Evolutionary conservation across 2,329 filamentous ascomycete species (phyloP), one percentile per base, ranked within the genome.

Genomic region (Penicillium griseofulvum): DNA sequence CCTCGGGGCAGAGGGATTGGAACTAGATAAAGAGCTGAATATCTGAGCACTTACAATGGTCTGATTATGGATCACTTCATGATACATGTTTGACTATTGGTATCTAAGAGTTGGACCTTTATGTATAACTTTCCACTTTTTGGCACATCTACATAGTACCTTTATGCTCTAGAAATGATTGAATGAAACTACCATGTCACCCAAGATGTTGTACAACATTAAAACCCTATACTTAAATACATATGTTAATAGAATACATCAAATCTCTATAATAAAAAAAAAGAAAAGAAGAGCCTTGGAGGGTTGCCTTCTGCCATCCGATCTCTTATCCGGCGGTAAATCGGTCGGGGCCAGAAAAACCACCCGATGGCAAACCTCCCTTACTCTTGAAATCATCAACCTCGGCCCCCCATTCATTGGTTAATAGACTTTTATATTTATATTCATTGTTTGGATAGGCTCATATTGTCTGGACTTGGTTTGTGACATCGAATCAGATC

Each of bases 1-100:
- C 73, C 75, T 19, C 68, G 74, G 52, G 75, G 73, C 8, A 72
- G 71, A 54, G 75, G 74, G 17, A 59, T 64, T 17, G 52, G 52
- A 10, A 51, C 47, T 42, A 71, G 70, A 55, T 78, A 68, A 73
- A 57, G 9, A 16, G 33, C 10, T 4, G 19, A 7, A 17, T 12
- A 5, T 5, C 6, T 11, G 28, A 17, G 11, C 17, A 10, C n/a
- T 17, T 10, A 34, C 9, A 17, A 49, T 22, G 17, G 17, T 19
- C 10, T 12, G 7, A 17, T n/a, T 19, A 34, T 22, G 37, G 5
- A 26, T 19, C 38, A 33, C 10, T n/a, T 26, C 16, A 34, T 19
- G 22, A 11, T 17, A 28, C n/a, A 44, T 44, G 28, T 19, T 16
- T 19, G 19, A 12, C 3, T 22, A 53, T 29, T 43, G 22, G 38